These are phyloP conservation scores for Suhomyces yuchorum DNA, from an alignment of 1,139 yeast species.

Conservation along the genomic window DNA sequence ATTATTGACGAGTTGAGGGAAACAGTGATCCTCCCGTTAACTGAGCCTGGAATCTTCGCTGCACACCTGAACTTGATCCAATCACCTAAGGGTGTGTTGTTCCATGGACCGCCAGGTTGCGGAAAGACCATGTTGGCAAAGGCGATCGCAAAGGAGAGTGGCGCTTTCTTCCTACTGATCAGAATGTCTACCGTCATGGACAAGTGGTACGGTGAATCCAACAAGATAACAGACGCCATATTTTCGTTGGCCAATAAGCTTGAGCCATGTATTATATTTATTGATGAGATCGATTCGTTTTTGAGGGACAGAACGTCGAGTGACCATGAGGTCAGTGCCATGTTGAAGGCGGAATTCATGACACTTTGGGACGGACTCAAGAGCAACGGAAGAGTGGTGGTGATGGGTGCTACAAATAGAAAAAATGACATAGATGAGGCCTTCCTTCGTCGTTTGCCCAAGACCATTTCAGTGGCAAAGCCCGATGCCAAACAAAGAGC, in stretches of 20 bases:
- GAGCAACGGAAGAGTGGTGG: conserved; percentile 75
- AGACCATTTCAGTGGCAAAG: conserved; percentile 75
- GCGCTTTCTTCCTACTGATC: conserved; percentile 88
- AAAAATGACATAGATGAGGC: conserved; percentile 92
- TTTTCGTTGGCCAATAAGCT: conserved; percentile 87
- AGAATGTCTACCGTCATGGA: conserved; percentile 96
- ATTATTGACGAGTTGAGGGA: conserved; percentile 85
- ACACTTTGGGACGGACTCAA: conserved; percentile 95
- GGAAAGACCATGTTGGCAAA: conserved; percentile 98
- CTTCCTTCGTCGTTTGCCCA: conserved; percentile 89
- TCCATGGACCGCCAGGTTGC: conserved; percentile 97
- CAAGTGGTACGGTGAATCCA: conserved; percentile 97
- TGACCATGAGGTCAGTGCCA: conserved; percentile 96
- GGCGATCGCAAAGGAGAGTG: conserved; percentile 90
- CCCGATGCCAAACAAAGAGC: conserved; percentile 72
- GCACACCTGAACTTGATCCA: conserved; percentile 68
- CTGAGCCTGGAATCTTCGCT: conserved; percentile 65
- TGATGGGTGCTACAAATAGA: conserved; percentile 94
- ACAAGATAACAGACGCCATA: conserved; percentile 90
- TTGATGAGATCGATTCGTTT: conserved; percentile 95
- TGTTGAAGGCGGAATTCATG: conserved; percentile 96
- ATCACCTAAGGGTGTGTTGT: conserved; percentile 92
- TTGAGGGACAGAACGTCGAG: conserved; percentile 79
- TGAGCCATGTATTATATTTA: conserved; percentile 92
- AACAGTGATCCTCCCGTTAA: conserved; percentile 84